Evolutionary conservation across 2,329 filamentous ascomycete genomes (phyloP).

Genomic region (Pseudomassariella vexata): DNA sequence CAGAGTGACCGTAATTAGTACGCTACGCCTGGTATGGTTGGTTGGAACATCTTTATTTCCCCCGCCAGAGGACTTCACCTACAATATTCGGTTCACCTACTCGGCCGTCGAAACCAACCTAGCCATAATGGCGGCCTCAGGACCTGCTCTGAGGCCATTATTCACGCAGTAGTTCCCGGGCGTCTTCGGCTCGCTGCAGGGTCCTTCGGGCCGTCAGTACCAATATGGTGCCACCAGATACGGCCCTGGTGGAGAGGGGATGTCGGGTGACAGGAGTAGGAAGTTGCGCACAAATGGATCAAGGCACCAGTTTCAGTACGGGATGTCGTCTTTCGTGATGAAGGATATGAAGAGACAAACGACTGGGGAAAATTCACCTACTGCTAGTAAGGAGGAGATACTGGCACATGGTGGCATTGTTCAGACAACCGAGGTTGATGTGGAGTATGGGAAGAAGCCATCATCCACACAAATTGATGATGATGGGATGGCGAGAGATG

Average conservation of each 20-base stretch:
- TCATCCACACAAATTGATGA: no score
- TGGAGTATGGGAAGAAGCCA: constrained; percentile 10
- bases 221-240: constrained; percentile 10
- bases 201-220: constrained; percentile 11
- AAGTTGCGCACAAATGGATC: constrained; percentile 9
- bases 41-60: constrained; percentile 13
- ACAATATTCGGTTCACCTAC: constrained; percentile 17
- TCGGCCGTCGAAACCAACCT: constrained; percentile 20
- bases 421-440: constrained; percentile 18
- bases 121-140: constrained; percentile 20
- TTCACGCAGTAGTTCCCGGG: constrained; percentile 17
- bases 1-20: constrained; percentile 16
- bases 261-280: constrained; percentile 7
- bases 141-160: constrained; percentile 15
- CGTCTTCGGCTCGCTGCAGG: constrained; percentile 14
- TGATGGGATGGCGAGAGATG: no score
- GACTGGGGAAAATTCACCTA: constrained; percentile 24
- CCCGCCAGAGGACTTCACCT: constrained; percentile 14
- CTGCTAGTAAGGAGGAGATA: constrained; percentile 26
- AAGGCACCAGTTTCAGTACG: no score
- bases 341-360: constrained; percentile 13
- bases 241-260: constrained; percentile 8
- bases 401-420: constrained; percentile 29
- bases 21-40: constrained; percentile 15
- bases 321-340: constrained; percentile 12